These are phyloP conservation scores for Rugonectria rugulosa DNA, from an alignment of 2,329 filamentous ascomycete species.

Conservation along the genomic window DNA sequence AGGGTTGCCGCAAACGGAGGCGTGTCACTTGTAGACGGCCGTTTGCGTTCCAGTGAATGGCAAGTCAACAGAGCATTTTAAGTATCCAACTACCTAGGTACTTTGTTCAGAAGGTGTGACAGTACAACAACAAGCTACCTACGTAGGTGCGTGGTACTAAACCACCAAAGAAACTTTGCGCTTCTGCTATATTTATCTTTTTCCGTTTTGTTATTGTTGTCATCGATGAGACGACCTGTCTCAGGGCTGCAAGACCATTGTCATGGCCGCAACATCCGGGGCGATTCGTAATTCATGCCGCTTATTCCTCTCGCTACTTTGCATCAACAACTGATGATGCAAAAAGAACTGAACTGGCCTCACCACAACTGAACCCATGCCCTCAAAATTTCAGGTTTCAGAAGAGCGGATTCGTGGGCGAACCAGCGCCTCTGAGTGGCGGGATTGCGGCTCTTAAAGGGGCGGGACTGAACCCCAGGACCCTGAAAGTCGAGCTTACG, in stretches of 20 bases:
- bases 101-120: too few species aligned
- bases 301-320: too few species aligned
- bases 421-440: conserved; percentile 2
- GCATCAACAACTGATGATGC: conserved; percentile 1
- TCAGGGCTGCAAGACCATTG: conserved; percentile 4
- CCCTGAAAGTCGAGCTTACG: conserved; percentile 9
- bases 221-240: conserved; percentile 4
- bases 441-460: conserved; percentile 5
- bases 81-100: too few species aligned
- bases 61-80: not conserved
- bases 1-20: conserved; percentile 18
- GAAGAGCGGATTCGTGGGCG: conserved; percentile 3
- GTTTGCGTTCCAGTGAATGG: not conserved
- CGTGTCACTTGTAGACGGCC: not conserved
- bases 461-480: conserved; percentile 10
- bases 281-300: too few species aligned
- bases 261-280: too few species aligned
- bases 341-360: not conserved
- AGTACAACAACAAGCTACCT: too few species aligned
- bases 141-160: too few species aligned
- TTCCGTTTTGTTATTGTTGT: not conserved
- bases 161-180: not conserved
- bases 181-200: not conserved
- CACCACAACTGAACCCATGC: not conserved
- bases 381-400: conserved; percentile 12